phyloP scores from a whole-genome alignment of 148 eudicot species.

The Chenopodium album region DNA sequence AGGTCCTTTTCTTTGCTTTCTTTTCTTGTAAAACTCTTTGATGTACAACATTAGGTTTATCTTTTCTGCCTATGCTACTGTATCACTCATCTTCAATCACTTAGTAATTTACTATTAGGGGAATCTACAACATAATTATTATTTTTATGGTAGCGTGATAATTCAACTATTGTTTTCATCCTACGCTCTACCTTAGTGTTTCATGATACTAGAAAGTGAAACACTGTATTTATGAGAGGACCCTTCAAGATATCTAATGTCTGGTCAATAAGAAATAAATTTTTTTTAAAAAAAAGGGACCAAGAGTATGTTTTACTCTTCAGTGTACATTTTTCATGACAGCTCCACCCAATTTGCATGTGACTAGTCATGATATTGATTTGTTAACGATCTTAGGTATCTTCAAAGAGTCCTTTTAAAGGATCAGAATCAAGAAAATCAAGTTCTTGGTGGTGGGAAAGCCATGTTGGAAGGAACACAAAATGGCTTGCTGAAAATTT shows the following conservation, averaged over 20 bases:
- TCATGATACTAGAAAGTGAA: not conserved
- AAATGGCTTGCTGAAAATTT: constrained; percentile 84
- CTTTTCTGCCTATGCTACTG: not conserved
- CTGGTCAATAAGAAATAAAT: not conserved
- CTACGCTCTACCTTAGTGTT: not conserved
- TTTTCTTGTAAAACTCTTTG: not conserved
- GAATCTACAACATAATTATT: too few relatives aligned
- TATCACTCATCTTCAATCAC: not conserved
- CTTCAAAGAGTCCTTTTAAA: constrained; percentile 24
- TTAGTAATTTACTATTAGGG: not conserved
- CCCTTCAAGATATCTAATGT: not conserved
- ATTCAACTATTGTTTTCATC: not conserved
- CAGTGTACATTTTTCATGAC: not conserved
- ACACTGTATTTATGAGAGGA: too few relatives aligned
- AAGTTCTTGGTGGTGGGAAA: constrained; percentile 91
- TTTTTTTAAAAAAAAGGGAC: too few relatives aligned
- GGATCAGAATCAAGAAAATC: constrained; percentile 40
- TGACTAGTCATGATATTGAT: constrained; percentile 5
- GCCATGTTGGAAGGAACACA: constrained; percentile 64
- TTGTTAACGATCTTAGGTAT: constrained; percentile 19
- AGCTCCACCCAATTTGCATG: not conserved
- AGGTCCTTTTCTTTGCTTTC: not conserved
- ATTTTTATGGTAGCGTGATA: too few relatives aligned
- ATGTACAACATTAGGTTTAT: not conserved
- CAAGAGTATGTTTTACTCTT: not conserved